A percentile compares a stretch with the other conserved stretches of the same genome.
Conservation (phyloP, 495 filamentous ascomycete genomes). For the Pseudoneurospora amorphoporcata region DNA sequence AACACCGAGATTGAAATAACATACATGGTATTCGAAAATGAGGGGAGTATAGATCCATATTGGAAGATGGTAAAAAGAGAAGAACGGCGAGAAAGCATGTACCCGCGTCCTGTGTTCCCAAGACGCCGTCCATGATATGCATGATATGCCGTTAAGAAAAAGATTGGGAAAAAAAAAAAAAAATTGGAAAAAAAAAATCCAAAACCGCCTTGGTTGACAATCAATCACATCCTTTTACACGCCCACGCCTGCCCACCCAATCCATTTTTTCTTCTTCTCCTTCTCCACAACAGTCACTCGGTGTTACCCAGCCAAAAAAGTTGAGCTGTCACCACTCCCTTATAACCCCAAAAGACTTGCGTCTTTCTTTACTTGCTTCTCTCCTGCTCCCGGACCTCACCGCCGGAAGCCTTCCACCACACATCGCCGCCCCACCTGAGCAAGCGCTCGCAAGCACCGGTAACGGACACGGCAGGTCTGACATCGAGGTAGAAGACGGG, state of each 20-base stretch:
- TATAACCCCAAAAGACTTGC: not conserved
- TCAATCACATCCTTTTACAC: not conserved
- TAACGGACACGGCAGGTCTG: slow-evolving; percentile 85
- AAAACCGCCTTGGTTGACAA: not conserved
- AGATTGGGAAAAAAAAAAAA: not conserved
- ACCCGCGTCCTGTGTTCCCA: not conserved
- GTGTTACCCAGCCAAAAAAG: not conserved
- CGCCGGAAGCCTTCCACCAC: slow-evolving; percentile 84
- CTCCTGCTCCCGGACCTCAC: slow-evolving; percentile 36
- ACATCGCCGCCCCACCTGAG: slow-evolving; percentile 88
- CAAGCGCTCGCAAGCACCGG: slow-evolving; percentile 67
- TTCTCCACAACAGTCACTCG: not conserved
- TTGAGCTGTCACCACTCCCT: not conserved
- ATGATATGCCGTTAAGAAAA: not conserved
- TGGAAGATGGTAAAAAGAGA: not conserved
- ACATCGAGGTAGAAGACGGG: slow-evolving; percentile 97
- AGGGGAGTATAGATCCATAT: not conserved
- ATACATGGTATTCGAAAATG: not conserved
- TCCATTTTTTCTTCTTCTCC: not conserved
- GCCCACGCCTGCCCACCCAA: not conserved
- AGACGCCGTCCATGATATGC: not conserved
- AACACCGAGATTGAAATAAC: not conserved
- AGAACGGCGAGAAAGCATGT: not conserved
- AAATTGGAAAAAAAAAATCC: not conserved
- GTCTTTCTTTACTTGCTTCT: slow-evolving; percentile 1